Evolutionary conservation across 495 filamentous ascomycete genomes (phyloP).

Genomic region (Hypoxylon cercidicola): DNA sequence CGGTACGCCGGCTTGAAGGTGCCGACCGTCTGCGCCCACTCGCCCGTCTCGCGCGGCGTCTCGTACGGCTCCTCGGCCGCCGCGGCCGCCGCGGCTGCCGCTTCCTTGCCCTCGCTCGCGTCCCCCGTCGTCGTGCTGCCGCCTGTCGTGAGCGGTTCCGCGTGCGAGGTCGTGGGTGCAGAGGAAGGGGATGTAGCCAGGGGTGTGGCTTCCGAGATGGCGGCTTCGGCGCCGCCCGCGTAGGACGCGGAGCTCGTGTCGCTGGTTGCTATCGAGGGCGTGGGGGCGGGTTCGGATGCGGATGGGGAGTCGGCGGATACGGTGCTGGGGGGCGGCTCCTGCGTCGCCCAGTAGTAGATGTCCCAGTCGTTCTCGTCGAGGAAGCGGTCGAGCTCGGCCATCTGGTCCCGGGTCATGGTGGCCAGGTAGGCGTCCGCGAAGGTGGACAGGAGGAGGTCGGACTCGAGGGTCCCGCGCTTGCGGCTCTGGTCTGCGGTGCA

Average conservation of each 20-base stretch:
- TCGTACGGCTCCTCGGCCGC: conserved; percentile 40
- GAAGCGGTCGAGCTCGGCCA: conserved; percentile 89
- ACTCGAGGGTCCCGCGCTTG: conserved; percentile 95
- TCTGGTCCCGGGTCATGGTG: conserved; percentile 75
- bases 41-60: conserved; percentile 60
- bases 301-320: conserved; percentile 42
- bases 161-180: background rate
- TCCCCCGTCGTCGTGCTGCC: conserved; percentile 32
- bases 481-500: conserved; percentile 88
- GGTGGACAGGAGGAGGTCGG: conserved; percentile 93
- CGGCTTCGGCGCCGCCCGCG: conserved; percentile 55
- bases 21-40: conserved; percentile 97
- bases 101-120: conserved; percentile 40
- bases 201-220: conserved; percentile 23
- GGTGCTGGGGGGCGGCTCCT: conserved; percentile 70
- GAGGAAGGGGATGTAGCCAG: conserved; percentile 1
- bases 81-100: conserved; percentile 18
- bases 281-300: conserved; percentile 51
- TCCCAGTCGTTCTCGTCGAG: conserved; percentile 99
- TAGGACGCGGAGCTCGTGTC: conserved; percentile 47
- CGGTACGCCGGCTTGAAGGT: conserved; percentile 94
- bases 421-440: conserved; percentile 84
- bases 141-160: conserved; percentile 30
- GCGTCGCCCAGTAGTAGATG: conserved; percentile 99
- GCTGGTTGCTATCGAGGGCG: conserved; percentile 45